phyloP scores from a whole-genome alignment of 768 basidiomycete species.

The Tricholoma furcatifolium region DNA sequence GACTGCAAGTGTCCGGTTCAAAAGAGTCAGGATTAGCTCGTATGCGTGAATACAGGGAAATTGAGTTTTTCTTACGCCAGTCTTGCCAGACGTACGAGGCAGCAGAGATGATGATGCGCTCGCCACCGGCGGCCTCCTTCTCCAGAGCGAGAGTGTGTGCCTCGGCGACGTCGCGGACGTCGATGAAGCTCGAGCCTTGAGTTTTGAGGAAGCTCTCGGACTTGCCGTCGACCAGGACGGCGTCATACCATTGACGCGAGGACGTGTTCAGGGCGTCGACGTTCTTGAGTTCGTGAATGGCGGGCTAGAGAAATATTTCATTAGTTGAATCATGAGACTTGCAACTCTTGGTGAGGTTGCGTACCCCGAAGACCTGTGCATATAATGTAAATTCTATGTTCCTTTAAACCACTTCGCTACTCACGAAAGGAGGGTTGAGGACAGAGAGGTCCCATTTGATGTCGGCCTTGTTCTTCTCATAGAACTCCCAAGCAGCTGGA shows the following conservation, averaged over 20 bases:
- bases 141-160: conserved; percentile 51
- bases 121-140: conserved; percentile 44
- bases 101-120: conserved; percentile 47
- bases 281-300: conserved; percentile 32
- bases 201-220: conserved; percentile 19
- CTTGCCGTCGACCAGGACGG: conserved; percentile 23
- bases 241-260: conserved; percentile 28
- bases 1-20: too few relatives aligned
- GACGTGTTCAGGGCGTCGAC: conserved; percentile 36
- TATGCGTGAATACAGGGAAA: background rate
- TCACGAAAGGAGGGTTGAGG: conserved; percentile 51
- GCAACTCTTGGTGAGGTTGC: background rate
- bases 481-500: conserved; percentile 43
- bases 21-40: background rate
- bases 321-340: background rate
- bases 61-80: conserved; percentile 21
- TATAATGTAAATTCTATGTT: background rate
- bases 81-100: conserved; percentile 27
- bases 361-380: conserved; percentile 30
- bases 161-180: conserved; percentile 49
- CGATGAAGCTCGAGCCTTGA: conserved; percentile 31
- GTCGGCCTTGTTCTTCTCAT: conserved; percentile 34
- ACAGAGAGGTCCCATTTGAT: conserved; percentile 52
- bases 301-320: conserved; percentile 26
- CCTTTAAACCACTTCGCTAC: background rate